A percentile compares a stretch with the other conserved stretches of the same genome.
Evolutionary conservation across 1,139 yeast genomes (phyloP).

Genomic region (Debaryomyces sp.): DNA sequence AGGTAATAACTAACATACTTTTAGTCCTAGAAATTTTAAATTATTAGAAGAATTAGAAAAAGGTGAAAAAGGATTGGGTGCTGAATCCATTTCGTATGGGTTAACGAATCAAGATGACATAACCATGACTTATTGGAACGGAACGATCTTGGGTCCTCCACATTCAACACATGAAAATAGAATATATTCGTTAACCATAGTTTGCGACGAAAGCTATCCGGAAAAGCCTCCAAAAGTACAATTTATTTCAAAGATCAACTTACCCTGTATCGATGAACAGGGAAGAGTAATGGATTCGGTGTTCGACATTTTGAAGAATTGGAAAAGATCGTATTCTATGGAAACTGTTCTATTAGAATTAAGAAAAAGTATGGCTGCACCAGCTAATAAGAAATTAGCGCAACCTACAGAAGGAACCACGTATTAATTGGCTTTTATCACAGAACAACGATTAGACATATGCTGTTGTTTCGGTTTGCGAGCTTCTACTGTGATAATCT

Average conservation of each 20-base stretch:
- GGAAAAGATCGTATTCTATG: constrained; percentile 91
- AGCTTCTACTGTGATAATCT: neutral
- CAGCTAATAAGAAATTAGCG: constrained; percentile 78
- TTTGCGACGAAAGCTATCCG: constrained; percentile 86
- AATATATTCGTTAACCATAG: constrained; percentile 79
- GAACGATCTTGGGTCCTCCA: constrained; percentile 96
- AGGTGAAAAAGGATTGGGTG: constrained; percentile 97
- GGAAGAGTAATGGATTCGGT: constrained; percentile 67
- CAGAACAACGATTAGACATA: neutral
- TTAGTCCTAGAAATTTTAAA: constrained; percentile 90
- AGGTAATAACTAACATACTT: neutral
- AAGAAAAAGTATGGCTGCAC: constrained; percentile 80
- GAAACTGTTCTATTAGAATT: constrained; percentile 87
- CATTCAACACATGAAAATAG: constrained; percentile 93
- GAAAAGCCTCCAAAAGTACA: constrained; percentile 82
- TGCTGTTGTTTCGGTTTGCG: neutral
- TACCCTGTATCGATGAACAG: constrained; percentile 80
- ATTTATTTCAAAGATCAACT: constrained; percentile 80
- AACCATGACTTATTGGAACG: constrained; percentile 93
- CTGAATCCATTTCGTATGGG: constrained; percentile 95
- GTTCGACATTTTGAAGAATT: constrained; percentile 72
- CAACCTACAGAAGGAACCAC: constrained; percentile 92
- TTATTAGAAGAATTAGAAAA: constrained; percentile 94
- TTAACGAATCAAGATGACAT: constrained; percentile 86
- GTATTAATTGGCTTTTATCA: constrained; percentile 34